These are phyloP conservation scores for Drosera spatulata DNA, from an alignment of 179 eudicot species.

Conservation along the genomic window DNA sequence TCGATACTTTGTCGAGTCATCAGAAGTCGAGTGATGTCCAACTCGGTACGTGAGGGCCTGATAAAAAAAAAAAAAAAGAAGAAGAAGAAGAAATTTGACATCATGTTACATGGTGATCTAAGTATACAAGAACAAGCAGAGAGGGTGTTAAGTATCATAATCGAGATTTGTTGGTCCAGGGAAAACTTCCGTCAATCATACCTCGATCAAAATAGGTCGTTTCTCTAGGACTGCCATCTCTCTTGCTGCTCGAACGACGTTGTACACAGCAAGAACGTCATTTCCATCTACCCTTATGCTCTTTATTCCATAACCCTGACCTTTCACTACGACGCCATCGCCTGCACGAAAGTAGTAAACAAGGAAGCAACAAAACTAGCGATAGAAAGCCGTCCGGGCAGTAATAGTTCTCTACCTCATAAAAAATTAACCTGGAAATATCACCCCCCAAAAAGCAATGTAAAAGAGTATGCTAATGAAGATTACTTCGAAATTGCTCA, in stretches of 20 bases:
- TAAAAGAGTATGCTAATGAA: background rate
- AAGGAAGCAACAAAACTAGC: background rate
- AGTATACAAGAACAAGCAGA: no score
- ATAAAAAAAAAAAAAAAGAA: background rate
- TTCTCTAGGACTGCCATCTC: conserved; percentile 51
- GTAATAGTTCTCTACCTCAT: background rate
- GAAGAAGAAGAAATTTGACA: no score
- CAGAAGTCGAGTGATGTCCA: conserved; percentile 89
- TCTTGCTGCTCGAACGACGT: conserved; percentile 52
- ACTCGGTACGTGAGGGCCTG: conserved; percentile 86
- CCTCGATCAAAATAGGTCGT: conserved; percentile 63
- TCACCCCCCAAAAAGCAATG: background rate
- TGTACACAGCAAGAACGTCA: conserved; percentile 72
- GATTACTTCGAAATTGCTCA: conserved; percentile 70
- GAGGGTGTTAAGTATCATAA: no score
- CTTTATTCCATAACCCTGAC: conserved; percentile 67
- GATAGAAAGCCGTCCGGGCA: no score
- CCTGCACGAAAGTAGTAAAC: conserved; percentile 23
- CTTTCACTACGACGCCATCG: conserved; percentile 77
- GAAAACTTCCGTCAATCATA: conserved; percentile 1
- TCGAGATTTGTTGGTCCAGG: no score
- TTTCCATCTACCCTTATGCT: conserved; percentile 83
- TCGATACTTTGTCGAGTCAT: conserved; percentile 88
- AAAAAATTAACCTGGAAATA: background rate
- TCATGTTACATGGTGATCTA: no score